phyloP scores from a whole-genome alignment of 2,329 filamentous ascomycete genomes.

The Fusarium aywerte region DNA sequence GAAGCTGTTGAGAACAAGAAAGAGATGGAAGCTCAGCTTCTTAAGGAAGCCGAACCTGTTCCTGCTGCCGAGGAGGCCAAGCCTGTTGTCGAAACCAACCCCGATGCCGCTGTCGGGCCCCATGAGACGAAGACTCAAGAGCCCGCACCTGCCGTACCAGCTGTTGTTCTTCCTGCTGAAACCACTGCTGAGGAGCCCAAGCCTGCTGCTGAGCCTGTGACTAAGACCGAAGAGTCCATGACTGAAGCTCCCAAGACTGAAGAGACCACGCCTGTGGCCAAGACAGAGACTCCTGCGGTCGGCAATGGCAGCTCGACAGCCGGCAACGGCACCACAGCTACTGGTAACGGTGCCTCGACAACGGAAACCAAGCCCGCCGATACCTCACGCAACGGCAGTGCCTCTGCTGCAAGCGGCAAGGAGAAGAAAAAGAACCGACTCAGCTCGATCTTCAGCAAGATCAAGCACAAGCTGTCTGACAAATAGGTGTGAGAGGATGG shows the following conservation, averaged over 20 bases:
- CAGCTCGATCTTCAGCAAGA: constrained; percentile 70
- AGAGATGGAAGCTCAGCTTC: constrained; percentile 77
- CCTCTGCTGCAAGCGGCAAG: constrained; percentile 50
- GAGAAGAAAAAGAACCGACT: constrained; percentile 76
- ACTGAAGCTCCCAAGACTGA: constrained; percentile 16
- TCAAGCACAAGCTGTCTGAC: constrained; percentile 60
- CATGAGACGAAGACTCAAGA: constrained; percentile 21
- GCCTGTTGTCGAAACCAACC: constrained; percentile 52
- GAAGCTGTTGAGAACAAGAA: constrained; percentile 80
- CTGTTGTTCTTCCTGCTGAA: constrained; percentile 20
- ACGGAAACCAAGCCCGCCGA: constrained; percentile 42
- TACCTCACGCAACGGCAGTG: constrained; percentile 27
- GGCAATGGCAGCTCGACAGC: constrained; percentile 38
- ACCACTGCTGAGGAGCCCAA: constrained; percentile 26
- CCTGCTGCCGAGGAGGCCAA: constrained; percentile 69
- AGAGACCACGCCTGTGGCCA: constrained; percentile 11
- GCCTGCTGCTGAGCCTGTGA: neutral
- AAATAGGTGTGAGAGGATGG: constrained; percentile 43
- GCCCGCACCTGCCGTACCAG: neutral
- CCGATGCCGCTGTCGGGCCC: constrained; percentile 4
- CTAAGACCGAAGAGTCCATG: constrained; percentile 20
- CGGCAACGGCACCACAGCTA: constrained; percentile 34
- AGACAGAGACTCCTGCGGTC: constrained; percentile 31
- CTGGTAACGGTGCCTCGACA: constrained; percentile 38
- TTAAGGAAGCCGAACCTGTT: constrained; percentile 67